These are phyloP conservation scores for Monilinia polystroma DNA, from an alignment of 2,329 filamentous ascomycete species.

Conservation along the genomic window DNA sequence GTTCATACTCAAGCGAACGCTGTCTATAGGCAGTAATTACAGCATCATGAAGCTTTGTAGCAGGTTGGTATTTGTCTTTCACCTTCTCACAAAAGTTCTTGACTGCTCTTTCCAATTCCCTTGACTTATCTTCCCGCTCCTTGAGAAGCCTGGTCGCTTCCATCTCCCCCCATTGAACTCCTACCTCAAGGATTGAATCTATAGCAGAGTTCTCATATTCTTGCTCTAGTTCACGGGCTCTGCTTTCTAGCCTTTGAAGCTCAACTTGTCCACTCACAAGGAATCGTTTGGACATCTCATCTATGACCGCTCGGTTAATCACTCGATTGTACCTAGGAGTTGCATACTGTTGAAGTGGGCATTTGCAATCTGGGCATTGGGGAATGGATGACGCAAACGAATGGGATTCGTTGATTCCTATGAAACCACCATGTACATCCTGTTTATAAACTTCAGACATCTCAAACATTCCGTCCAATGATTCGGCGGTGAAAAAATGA, in stretches of 20 bases:
- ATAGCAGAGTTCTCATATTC: conserved; percentile 23
- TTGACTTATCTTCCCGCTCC: conserved; percentile 28
- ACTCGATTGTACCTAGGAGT: conserved; percentile 43
- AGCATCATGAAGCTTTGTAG: conserved; percentile 44
- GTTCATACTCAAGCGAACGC: not conserved
- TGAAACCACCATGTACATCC: conserved; percentile 36
- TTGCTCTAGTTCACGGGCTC: conserved; percentile 29
- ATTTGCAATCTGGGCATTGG: conserved; percentile 40
- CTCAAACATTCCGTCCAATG: conserved; percentile 58
- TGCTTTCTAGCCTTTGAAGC: conserved; percentile 34
- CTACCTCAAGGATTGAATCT: not conserved
- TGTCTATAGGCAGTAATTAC: conserved; percentile 34
- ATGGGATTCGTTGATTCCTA: conserved; percentile 35
- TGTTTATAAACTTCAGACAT: conserved; percentile 45
- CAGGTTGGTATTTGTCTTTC: conserved; percentile 41
- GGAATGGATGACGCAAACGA: conserved; percentile 36
- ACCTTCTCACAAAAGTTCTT: conserved; percentile 32
- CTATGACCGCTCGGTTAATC: conserved; percentile 43
- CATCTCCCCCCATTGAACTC: not conserved
- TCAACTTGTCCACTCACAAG: conserved; percentile 37
- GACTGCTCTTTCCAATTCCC: conserved; percentile 32
- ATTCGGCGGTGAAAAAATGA: conserved; percentile 59
- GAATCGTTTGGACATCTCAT: conserved; percentile 43
- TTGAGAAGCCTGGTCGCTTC: conserved; percentile 4
- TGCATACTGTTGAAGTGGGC: conserved; percentile 39